Conservation (phyloP, 2,329 filamentous ascomycete genomes). For the Cladosporium halotolerans region DNA sequence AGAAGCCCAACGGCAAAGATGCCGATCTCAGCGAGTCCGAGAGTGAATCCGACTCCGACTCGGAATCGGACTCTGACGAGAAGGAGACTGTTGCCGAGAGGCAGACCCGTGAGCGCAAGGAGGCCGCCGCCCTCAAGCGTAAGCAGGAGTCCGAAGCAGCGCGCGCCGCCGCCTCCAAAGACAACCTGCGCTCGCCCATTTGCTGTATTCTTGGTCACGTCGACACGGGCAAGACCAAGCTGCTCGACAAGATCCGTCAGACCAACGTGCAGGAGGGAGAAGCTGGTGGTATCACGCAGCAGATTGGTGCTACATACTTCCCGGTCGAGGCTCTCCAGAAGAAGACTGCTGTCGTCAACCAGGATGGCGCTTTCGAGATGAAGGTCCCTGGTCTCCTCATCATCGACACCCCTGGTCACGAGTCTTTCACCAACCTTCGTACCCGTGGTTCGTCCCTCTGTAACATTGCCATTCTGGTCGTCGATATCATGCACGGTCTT, state of each 20-base stretch:
- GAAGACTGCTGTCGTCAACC: conserved; percentile 91
- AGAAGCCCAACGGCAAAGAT: conserved; percentile 22
- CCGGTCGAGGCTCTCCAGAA: conserved; percentile 85
- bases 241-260: conserved; percentile 95
- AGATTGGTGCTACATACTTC: conserved; percentile 99
- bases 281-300: conserved; percentile 98
- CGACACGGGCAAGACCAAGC: conserved; percentile 99
- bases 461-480: conserved; percentile 97
- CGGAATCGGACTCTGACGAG: conserved; percentile 50
- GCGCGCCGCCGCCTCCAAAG: conserved; percentile 81
- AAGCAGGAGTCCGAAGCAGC: conserved; percentile 89
- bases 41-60: conserved; percentile 47
- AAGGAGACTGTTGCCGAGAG: conserved; percentile 65
- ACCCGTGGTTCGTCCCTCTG: conserved; percentile 96
- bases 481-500: conserved; percentile 99
- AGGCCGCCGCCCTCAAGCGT: conserved; percentile 79
- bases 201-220: conserved; percentile 99
- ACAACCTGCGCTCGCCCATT: conserved; percentile 93
- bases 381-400: conserved; percentile 94
- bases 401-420: conserved; percentile 98
- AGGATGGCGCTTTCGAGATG: conserved; percentile 84
- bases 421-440: conserved; percentile 97
- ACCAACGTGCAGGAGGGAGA: conserved; percentile 99
- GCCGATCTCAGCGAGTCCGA: conserved; percentile 45
- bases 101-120: conserved; percentile 72